phyloP scores from a whole-genome alignment of 192 early-diverging fungal genomes.

The Chytriomyces sp. region DNA sequence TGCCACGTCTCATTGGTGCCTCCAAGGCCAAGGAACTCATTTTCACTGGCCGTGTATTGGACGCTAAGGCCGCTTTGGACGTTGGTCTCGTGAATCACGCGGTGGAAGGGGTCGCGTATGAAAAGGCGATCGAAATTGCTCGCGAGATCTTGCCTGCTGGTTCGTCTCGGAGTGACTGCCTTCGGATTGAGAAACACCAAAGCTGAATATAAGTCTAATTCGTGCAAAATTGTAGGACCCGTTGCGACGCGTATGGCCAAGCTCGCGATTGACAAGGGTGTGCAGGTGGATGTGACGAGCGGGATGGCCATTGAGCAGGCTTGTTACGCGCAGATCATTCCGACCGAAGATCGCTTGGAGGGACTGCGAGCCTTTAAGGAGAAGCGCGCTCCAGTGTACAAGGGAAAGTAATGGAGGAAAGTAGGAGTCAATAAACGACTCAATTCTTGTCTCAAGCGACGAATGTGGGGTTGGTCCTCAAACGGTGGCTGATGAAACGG shows the following conservation, averaged over 20 bases:
- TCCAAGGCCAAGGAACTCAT: slow-evolving; percentile 92
- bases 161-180: neutral
- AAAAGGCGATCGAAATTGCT: slow-evolving; percentile 79
- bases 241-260: slow-evolving; percentile 92
- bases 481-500: neutral
- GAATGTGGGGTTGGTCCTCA: neutral
- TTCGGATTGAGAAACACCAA: neutral
- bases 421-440: neutral
- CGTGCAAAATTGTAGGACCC: slow-evolving; percentile 69
- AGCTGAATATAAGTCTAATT: neutral
- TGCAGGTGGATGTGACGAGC: slow-evolving; percentile 72
- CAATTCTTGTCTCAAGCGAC: neutral
- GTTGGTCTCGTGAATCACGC: slow-evolving; percentile 80
- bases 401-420: slow-evolving; percentile 57
- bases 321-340: slow-evolving; percentile 94
- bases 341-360: slow-evolving; percentile 91
- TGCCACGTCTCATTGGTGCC: slow-evolving; percentile 83
- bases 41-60: slow-evolving; percentile 77
- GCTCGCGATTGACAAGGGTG: slow-evolving; percentile 80
- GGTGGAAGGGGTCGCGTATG: slow-evolving; percentile 61
- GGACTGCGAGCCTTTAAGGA: slow-evolving; percentile 78
- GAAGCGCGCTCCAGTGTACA: slow-evolving; percentile 82
- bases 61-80: slow-evolving; percentile 63
- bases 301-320: slow-evolving; percentile 91
- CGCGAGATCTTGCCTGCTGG: slow-evolving; percentile 68